A percentile compares a stretch with the other conserved stretches of the same genome.
Evolutionary conservation across 192 early-diverging fungal genomes (phyloP).

Genomic region (Chytriomyces hyalinus): DNA sequence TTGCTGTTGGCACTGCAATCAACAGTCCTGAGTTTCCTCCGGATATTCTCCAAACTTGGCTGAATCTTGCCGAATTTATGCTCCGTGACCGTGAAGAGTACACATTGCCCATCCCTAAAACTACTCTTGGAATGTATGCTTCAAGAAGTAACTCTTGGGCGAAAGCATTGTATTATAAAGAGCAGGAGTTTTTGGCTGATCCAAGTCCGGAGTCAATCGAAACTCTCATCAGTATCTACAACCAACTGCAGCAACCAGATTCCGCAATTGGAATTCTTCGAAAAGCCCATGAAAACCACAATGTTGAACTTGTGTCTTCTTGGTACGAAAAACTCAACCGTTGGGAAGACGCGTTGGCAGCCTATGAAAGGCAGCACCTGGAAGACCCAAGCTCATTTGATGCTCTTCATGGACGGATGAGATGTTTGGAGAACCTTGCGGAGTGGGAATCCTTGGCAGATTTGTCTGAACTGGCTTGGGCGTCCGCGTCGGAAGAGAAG

Average conservation of each 20-base stretch:
- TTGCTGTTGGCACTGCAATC: conserved; percentile 71
- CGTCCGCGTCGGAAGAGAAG: conserved; percentile 51
- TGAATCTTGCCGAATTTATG: conserved; percentile 91
- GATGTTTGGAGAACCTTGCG: conserved; percentile 79
- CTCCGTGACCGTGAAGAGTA: conserved; percentile 88
- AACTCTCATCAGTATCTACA: conserved; percentile 83
- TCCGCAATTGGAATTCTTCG: conserved; percentile 86
- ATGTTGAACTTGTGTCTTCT: conserved; percentile 67
- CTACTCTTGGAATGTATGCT: conserved; percentile 78
- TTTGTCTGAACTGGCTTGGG: conserved; percentile 76
- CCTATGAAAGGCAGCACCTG: conserved; percentile 68
- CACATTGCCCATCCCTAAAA: conserved; percentile 79
- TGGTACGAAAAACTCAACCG: conserved; percentile 86
- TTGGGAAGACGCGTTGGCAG: conserved; percentile 82
- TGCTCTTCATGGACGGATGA: conserved; percentile 72
- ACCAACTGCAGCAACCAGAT: conserved; percentile 84
- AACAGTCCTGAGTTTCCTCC: conserved; percentile 72
- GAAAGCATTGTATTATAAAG: conserved; percentile 91
- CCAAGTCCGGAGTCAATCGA: conserved; percentile 63
- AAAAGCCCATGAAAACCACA: conserved; percentile 70
- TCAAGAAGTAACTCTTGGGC: conserved; percentile 83
- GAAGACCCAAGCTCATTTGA: conserved; percentile 47
- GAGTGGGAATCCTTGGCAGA: conserved; percentile 80
- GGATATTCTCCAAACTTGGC: conserved; percentile 79
- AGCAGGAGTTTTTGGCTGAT: conserved; percentile 74